Conservation (phyloP, 2,329 filamentous ascomycete species). For the Cadophora sp. region DNA sequence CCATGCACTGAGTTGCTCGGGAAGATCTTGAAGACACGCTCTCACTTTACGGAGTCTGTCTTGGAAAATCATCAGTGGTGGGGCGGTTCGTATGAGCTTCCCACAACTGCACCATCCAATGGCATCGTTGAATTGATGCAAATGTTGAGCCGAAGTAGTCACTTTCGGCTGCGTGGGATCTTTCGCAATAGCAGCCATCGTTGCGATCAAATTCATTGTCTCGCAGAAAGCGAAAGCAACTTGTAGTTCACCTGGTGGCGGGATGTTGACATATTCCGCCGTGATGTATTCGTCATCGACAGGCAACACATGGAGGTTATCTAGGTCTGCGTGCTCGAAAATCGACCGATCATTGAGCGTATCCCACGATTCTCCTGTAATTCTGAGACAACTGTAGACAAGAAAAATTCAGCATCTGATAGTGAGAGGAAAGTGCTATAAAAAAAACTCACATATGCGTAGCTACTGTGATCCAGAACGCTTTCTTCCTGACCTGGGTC, state of each 20-base stretch:
- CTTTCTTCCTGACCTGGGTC: slow-evolving; percentile 1
- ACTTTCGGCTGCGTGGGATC: slow-evolving; percentile 9
- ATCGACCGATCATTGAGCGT: background rate
- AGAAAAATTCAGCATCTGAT: too few species aligned
- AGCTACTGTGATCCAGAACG: slow-evolving; percentile 7
- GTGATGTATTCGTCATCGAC: slow-evolving; percentile 10
- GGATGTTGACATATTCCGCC: background rate
- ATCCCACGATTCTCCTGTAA: background rate
- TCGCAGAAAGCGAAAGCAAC: background rate
- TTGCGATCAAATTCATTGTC: background rate
- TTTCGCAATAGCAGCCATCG: background rate
- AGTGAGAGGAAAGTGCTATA: background rate
- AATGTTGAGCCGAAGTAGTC: background rate
- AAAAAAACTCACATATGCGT: background rate
- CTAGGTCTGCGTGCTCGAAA: background rate
- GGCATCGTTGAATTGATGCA: background rate
- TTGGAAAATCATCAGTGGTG: background rate
- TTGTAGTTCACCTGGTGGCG: background rate
- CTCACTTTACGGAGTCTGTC: background rate
- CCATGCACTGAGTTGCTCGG: background rate
- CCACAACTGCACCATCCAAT: background rate
- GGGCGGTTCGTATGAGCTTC: background rate
- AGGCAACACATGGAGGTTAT: background rate
- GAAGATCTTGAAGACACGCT: background rate
- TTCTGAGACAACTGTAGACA: background rate